Conservation (phyloP, 371 early-diverging fungal species). For the Mortierella polycephala region DNA sequence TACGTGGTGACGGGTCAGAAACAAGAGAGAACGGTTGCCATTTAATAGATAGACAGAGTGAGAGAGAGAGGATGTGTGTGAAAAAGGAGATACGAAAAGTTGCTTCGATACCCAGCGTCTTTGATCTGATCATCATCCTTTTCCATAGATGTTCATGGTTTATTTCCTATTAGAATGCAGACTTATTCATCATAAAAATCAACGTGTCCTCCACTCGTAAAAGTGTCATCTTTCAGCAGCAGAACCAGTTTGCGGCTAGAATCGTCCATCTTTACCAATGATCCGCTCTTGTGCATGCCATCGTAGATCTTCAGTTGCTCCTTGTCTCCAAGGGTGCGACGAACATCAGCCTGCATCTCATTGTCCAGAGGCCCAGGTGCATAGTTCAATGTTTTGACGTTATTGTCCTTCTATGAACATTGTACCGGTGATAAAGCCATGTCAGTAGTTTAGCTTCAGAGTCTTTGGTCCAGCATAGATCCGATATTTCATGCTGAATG, state of each 20-base stretch:
- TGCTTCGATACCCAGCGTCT: too few species aligned
- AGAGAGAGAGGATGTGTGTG: too few species aligned
- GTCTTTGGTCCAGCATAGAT: too few species aligned
- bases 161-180: too few species aligned
- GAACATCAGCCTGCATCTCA: slow-evolving; percentile 85
- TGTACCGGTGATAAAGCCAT: not conserved
- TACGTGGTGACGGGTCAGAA: slow-evolving; percentile 35
- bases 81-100: too few species aligned
- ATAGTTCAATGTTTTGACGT: slow-evolving; percentile 80
- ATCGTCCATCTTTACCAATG: slow-evolving; percentile 77
- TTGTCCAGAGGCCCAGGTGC: slow-evolving; percentile 94
- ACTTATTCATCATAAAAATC: slow-evolving; percentile 81
- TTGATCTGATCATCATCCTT: too few species aligned
- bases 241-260: slow-evolving; percentile 73
- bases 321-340: slow-evolving; percentile 77
- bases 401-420: slow-evolving; percentile 25
- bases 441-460: not conserved
- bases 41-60: too few species aligned
- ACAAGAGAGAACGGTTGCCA: too few species aligned
- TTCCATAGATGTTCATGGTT: too few species aligned
- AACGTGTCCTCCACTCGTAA: slow-evolving; percentile 81
- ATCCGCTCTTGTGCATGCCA: slow-evolving; percentile 71
- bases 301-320: slow-evolving; percentile 71
- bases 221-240: slow-evolving; percentile 54
- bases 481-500: not conserved